Base-by-base conservation (phyloP, 176 grass and related monocot genomes). In the Eragrostis curvula region DNA sequence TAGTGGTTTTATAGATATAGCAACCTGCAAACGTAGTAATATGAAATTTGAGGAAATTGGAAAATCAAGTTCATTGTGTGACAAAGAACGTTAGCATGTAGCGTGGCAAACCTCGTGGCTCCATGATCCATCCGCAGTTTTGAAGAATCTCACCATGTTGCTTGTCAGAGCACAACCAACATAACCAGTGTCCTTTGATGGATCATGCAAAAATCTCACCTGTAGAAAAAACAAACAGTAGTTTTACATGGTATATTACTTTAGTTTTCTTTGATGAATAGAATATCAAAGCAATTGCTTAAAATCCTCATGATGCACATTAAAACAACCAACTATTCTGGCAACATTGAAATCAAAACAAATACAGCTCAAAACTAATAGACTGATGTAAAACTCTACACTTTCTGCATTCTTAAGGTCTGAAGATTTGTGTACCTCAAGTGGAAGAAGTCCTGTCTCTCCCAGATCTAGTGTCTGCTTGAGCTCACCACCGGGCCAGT, bases 101-200 rank as follows among this genome's bases (percentile, higher is more conserved):
- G 21, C 45, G 62, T 12, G 15, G 56, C 88, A 85, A 68, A 98
- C 96, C 96, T 93, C 96, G 11, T 93, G 96, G 68, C 74, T 90
- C 96, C 96, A 95, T 17, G 92, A 83, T 85, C 90, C 96, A 90
- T 95, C 87, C 0, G 71, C 53, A 9, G 88, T 89, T 71, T 95
- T 91, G 90, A 98, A 98, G 72, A 93, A 98, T 78, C 96, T 89
- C 49, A 96, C 90, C 93, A 98, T 89, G 80, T 93, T 96, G 89
- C 96, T 88, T 77, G 89, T 92, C 47, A 99, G 76, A 81, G 96
- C 96, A 71, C 87, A 88, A 1, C 93, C 89, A 43, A 99, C 96
- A 88, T 88, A 99, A 30, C 96, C 93, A 32, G 90, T 99, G 73
- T 95, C 93, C 82, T 92, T 99, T 66, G 93, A 93, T 81, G 96